Percentiles rank a stretch among this genome's conserved stretches.
phyloP scores from a whole-genome alignment of 169 alveolate genomes.

The Plasmodium coatneyi region DNA sequence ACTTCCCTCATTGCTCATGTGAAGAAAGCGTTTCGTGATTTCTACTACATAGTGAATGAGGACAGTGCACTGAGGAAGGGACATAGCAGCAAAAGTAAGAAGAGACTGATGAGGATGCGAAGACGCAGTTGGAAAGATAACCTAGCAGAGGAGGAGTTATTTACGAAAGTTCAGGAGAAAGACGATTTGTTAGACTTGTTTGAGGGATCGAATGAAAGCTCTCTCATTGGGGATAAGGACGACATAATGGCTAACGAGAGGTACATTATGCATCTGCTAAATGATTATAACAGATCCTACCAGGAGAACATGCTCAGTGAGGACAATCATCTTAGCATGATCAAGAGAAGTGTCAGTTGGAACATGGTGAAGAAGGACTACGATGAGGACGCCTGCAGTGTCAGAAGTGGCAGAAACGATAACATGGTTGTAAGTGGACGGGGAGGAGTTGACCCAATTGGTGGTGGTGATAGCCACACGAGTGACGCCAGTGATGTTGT shows the following conservation, averaged over 20 bases:
- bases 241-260: conserved; percentile 23
- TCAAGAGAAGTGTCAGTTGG: conserved; percentile 12
- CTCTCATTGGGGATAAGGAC: conserved; percentile 35
- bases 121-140: neutral
- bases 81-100: neutral
- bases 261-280: conserved; percentile 45
- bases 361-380: neutral
- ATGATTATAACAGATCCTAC: conserved; percentile 43
- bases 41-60: conserved; percentile 22
- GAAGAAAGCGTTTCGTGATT: conserved; percentile 44
- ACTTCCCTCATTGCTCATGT: conserved; percentile 53
- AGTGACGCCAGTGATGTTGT: neutral
- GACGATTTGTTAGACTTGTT: conserved; percentile 3
- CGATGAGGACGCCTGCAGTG: neutral
- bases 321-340: neutral
- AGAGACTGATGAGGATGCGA: neutral
- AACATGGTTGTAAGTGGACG: neutral
- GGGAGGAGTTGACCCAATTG: neutral
- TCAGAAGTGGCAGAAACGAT: neutral
- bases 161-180: conserved; percentile 5
- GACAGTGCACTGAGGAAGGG: neutral
- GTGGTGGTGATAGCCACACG: neutral
- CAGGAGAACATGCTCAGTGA: conserved; percentile 28
- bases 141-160: neutral
- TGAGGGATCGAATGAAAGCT: conserved; percentile 24